Conservation (phyloP, 176 grass and related monocot species). For the Carex parvula region DNA sequence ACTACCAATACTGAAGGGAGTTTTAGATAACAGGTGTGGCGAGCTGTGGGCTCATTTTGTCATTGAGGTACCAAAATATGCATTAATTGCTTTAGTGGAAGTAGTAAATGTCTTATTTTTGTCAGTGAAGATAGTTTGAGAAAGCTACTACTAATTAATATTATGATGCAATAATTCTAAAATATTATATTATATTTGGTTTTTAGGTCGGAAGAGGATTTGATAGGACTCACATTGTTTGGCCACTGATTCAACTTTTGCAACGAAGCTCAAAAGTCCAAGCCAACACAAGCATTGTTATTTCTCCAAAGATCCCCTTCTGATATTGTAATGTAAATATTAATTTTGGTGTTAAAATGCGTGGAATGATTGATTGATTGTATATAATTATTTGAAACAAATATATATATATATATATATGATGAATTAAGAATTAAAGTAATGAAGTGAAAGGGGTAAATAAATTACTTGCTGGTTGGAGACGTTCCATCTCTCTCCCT, state of each 20-base stretch:
- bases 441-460: no score
- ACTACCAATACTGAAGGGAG: constrained; percentile 56
- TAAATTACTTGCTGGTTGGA: no score
- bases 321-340: neutral
- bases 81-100: no score
- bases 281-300: constrained; percentile 12
- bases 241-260: constrained; percentile 62
- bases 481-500: no score
- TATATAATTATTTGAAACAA: no score
- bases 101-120: no score
- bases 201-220: constrained; percentile 41
- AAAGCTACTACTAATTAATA: no score
- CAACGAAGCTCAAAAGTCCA: constrained; percentile 20
- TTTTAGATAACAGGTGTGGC: constrained; percentile 44
- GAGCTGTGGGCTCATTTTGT: constrained; percentile 55
- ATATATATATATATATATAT: no score
- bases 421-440: no score
- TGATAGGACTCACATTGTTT: constrained; percentile 66
- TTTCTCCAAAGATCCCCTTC: no score
- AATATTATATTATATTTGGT: neutral
- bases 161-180: no score
- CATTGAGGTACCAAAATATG: constrained; percentile 36
- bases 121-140: no score
- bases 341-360: neutral
- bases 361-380: neutral